A percentile compares a stretch with the other conserved stretches of the same genome.
phyloP scores from a whole-genome alignment of 441 rosid species.

The Arabidopsis lyrata region DNA sequence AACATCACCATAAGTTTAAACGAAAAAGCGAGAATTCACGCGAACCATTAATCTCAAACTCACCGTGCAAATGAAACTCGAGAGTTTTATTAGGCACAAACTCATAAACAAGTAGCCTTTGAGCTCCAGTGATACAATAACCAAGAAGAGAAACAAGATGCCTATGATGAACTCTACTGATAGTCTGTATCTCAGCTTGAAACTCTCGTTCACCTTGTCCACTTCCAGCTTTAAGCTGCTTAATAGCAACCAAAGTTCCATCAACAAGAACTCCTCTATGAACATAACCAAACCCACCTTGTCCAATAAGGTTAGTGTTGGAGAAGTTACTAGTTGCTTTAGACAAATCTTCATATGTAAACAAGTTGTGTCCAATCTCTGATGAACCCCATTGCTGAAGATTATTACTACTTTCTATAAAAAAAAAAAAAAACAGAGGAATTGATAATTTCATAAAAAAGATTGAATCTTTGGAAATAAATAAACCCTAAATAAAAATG shows the following conservation, averaged over 20 bases:
- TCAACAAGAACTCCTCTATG: constrained; percentile 64
- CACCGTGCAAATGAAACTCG: constrained; percentile 72
- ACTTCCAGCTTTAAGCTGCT: constrained; percentile 74
- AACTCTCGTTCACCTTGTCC: constrained; percentile 82
- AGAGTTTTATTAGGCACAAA: constrained; percentile 68
- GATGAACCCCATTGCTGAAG: constrained; percentile 42
- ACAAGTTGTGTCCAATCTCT: constrained; percentile 48
- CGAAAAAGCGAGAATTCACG: neutral
- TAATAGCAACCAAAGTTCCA: constrained; percentile 65
- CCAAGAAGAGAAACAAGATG: constrained; percentile 75
- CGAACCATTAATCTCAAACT: constrained; percentile 18
- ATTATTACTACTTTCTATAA: constrained; percentile 28
- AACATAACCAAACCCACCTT: constrained; percentile 84
- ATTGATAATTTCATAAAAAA: neutral
- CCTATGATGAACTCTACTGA: constrained; percentile 71
- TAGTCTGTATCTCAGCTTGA: constrained; percentile 70
- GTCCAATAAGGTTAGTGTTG: constrained; percentile 62
- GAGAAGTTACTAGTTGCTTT: constrained; percentile 65
- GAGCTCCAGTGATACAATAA: constrained; percentile 60
- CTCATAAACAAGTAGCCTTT: constrained; percentile 71
- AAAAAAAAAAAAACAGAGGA: constrained; percentile 25
- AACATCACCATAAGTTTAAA: neutral
- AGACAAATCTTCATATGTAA: constrained; percentile 60
- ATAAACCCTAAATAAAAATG: constrained; percentile 41
- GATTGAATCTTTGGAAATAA: neutral